Percentiles rank a stretch among this genome's conserved stretches.
Evolutionary conservation across 2,329 filamentous ascomycete species (phyloP).

Genomic region (Botrytis cinerea): DNA sequence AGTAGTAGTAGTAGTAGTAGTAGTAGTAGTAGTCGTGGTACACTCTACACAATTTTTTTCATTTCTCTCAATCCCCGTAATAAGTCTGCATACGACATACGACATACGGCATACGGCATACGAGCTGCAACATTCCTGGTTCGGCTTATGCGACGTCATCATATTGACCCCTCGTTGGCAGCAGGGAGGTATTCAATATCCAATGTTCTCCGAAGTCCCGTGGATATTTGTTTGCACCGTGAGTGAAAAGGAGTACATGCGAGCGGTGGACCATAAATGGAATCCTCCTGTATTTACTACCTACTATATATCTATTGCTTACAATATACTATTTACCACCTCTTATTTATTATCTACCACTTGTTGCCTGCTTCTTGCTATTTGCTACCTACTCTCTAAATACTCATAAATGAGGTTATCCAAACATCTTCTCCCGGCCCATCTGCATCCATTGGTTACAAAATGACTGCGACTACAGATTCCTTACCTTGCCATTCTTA

Average conservation of each 20-base stretch:
- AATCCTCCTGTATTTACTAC: too few relatives aligned
- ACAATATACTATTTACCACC: too few relatives aligned
- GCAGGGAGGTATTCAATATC: neutral
- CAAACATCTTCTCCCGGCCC: neutral
- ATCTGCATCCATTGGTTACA: neutral
- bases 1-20: neutral
- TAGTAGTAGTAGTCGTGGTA: neutral
- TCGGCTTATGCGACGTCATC: slow-evolving; percentile 3
- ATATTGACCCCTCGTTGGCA: neutral
- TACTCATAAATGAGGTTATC: neutral
- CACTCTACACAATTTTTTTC: neutral
- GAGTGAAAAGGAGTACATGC: neutral
- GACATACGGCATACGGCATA: neutral
- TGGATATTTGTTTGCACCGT: neutral
- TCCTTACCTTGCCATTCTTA: neutral
- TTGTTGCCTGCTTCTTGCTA: too few relatives aligned
- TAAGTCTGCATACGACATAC: neutral
- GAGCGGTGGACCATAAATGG: neutral
- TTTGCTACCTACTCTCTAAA: too few relatives aligned
- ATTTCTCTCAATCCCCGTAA: neutral
- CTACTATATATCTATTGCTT: too few relatives aligned
- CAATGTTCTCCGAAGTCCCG: neutral
- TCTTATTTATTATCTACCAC: too few relatives aligned
- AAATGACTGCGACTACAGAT: too few relatives aligned
- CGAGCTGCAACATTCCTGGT: neutral